Conservation (phyloP, 108 stramenopile species). For the Phaeodactylum tricornutum region DNA sequence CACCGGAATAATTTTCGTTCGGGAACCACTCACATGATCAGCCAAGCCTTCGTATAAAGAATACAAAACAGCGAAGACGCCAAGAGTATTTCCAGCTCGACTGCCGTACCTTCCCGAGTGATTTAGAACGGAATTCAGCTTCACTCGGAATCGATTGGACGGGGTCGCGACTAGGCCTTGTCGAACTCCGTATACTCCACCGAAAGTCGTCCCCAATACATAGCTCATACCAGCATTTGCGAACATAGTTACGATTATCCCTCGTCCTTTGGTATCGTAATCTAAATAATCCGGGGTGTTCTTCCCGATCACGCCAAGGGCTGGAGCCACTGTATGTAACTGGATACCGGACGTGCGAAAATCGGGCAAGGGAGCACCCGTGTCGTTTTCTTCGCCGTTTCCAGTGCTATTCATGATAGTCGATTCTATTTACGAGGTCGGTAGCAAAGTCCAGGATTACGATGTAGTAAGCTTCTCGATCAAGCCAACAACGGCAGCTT, state of each 20-base stretch:
- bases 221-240: slow-evolving; percentile 76
- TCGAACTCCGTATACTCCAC: slow-evolving; percentile 73
- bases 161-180: slow-evolving; percentile 68
- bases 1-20: not conserved
- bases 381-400: no score
- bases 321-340: slow-evolving; percentile 67
- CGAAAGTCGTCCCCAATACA: slow-evolving; percentile 53
- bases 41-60: slow-evolving; percentile 64
- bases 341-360: slow-evolving; percentile 44
- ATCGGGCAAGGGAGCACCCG: slow-evolving; percentile 41
- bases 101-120: slow-evolving; percentile 73
- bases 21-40: slow-evolving; percentile 49
- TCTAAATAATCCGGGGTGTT: slow-evolving; percentile 72
- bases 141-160: slow-evolving; percentile 59
- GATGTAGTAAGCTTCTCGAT: no score
- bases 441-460: no score
- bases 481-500: no score
- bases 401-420: no score
- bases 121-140: slow-evolving; percentile 78
- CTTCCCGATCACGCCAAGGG: slow-evolving; percentile 41
- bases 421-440: no score
- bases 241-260: slow-evolving; percentile 72
- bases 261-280: slow-evolving; percentile 75
- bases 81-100: slow-evolving; percentile 66
- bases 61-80: slow-evolving; percentile 70